These are phyloP conservation scores for Populus pruinosa DNA, from an alignment of 345 rosid genomes.

Conservation along the genomic window DNA sequence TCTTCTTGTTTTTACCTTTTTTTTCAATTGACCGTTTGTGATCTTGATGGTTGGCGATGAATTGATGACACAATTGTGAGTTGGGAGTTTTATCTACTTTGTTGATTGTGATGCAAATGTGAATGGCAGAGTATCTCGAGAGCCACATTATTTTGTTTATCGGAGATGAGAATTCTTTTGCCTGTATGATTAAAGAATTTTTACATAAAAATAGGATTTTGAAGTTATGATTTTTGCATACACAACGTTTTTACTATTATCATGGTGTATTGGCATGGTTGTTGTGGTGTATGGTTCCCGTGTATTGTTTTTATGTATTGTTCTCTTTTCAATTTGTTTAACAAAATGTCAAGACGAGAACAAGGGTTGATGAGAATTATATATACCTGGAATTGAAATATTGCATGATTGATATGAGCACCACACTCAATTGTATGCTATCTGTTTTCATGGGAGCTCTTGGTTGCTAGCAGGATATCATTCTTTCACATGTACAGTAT, in stretches of 20 bases:
- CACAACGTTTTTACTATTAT: background rate
- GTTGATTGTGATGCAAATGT: background rate
- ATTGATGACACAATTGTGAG: background rate
- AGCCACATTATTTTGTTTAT: background rate
- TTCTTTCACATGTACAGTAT: background rate
- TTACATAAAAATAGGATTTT: background rate
- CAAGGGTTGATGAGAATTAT: background rate
- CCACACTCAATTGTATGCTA: background rate
- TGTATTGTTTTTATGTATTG: background rate
- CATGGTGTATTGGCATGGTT: background rate
- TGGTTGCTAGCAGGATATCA: background rate
- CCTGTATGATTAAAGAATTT: background rate
- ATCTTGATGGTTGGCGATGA: background rate
- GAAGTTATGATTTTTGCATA: background rate
- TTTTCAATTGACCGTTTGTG: background rate
- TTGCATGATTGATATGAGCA: background rate
- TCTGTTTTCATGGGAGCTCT: background rate
- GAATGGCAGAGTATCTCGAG: background rate
- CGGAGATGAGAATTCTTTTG: background rate
- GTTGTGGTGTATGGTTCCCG: background rate
- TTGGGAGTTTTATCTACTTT: background rate
- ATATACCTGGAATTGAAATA: background rate
- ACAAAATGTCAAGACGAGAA: background rate
- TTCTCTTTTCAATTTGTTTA: background rate
- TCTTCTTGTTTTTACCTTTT: background rate